Conservation (phyloP, 345 rosid species). For the Pugionium cornutum region DNA sequence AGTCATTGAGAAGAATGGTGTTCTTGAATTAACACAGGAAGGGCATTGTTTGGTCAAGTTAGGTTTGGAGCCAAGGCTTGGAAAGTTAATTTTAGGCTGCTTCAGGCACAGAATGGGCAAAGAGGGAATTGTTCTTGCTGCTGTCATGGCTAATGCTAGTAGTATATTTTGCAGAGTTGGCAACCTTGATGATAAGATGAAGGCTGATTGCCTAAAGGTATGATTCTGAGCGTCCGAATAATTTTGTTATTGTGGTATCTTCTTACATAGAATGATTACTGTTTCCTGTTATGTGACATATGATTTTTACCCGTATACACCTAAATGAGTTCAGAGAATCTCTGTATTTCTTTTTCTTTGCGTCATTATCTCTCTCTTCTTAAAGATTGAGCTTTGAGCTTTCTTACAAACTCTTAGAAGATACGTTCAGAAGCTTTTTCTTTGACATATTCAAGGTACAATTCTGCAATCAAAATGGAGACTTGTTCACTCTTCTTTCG, state of each 20-base stretch:
- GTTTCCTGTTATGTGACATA: neutral
- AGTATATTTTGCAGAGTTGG: conserved; percentile 94
- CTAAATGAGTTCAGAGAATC: neutral
- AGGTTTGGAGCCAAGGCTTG: conserved; percentile 91
- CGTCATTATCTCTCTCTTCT: too few species aligned
- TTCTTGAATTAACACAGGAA: conserved; percentile 61
- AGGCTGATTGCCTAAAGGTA: conserved; percentile 75
- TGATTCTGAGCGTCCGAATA: conserved; percentile 12
- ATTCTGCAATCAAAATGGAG: conserved; percentile 80
- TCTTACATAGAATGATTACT: conserved; percentile 1
- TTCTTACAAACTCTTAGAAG: conserved; percentile 2
- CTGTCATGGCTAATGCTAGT: conserved; percentile 84
- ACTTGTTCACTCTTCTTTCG: conserved; percentile 82
- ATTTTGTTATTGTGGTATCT: neutral
- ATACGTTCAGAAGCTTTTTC: conserved; percentile 25
- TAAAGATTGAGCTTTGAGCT: neutral
- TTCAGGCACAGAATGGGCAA: conserved; percentile 52
- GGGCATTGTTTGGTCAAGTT: conserved; percentile 70
- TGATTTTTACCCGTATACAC: neutral
- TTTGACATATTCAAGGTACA: conserved; percentile 42
- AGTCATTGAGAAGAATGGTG: conserved; percentile 45
- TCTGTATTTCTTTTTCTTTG: neutral
- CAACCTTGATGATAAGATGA: conserved; percentile 58
- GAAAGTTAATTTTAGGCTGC: conserved; percentile 73
- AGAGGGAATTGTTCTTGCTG: conserved; percentile 91